Percentiles rank a stretch among this genome's conserved stretches.
Conservation (phyloP, 1,284 basidiomycete genomes). For the Inonotus obliquus region DNA sequence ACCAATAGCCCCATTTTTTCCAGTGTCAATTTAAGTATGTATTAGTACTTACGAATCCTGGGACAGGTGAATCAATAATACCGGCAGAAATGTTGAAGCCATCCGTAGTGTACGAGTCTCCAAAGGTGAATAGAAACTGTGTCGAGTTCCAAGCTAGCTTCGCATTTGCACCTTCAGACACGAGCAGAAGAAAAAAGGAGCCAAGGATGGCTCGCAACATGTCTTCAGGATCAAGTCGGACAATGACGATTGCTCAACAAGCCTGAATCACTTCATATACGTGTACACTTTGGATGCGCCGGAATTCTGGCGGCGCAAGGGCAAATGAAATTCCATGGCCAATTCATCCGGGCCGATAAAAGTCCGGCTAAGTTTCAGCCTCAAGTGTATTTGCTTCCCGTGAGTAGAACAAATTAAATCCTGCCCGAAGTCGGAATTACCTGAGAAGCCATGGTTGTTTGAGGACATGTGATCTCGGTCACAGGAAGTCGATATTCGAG, state of each 20-base stretch:
- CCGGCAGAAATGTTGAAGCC: conserved; percentile 60
- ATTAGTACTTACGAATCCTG: conserved; percentile 42
- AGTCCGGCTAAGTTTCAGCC: neutral
- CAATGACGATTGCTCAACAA: neutral
- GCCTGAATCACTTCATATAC: neutral
- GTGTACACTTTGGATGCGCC: neutral
- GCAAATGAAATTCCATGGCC: neutral
- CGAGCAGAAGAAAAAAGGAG: neutral
- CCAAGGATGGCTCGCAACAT: neutral
- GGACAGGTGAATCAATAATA: conserved; percentile 46
- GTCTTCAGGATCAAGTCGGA: neutral
- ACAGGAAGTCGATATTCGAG: no score
- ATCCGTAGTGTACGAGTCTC: conserved; percentile 48
- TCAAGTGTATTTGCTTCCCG: neutral
- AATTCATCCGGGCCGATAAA: neutral
- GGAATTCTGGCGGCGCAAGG: neutral
- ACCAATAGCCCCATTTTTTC: neutral
- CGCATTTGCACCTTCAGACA: conserved; percentile 17
- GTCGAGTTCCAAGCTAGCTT: conserved; percentile 39
- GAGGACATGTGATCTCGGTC: no score
- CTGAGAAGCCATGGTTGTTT: no score
- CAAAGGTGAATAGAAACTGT: conserved; percentile 48
- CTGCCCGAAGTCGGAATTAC: neutral
- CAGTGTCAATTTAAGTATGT: neutral
- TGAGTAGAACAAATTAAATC: neutral